Conservation (phyloP, 345 rosid species). For the Raphanus sativus region DNA sequence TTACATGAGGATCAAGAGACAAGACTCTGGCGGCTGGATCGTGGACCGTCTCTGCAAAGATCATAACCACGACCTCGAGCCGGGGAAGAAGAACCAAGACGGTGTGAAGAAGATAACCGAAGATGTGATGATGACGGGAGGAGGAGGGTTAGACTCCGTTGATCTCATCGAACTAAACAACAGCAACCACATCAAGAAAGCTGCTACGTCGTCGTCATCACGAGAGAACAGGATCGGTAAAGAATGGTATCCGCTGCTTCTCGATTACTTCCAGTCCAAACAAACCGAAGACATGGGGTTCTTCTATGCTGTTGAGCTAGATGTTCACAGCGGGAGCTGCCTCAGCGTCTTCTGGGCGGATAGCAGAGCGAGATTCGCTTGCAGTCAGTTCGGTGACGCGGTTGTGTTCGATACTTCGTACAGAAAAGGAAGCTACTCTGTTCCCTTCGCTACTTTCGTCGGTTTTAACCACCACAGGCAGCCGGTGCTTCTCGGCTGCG, state of each 20-base stretch:
- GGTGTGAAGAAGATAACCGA: conserved; percentile 61
- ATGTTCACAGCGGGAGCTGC: conserved; percentile 53
- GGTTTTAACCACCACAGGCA: conserved; percentile 91
- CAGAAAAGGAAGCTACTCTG: conserved; percentile 53
- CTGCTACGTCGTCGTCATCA: not conserved
- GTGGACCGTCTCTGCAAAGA: conserved; percentile 76
- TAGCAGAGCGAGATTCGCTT: conserved; percentile 80
- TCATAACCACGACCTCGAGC: conserved; percentile 77
- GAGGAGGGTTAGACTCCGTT: conserved; percentile 48
- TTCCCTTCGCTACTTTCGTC: conserved; percentile 78
- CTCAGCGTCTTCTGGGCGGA: conserved; percentile 88
- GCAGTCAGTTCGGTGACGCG: conserved; percentile 84
- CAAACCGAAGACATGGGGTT: conserved; percentile 88
- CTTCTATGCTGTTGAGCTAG: conserved; percentile 69
- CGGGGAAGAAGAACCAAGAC: conserved; percentile 38
- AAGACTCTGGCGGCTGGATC: conserved; percentile 76
- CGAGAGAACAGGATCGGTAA: conserved; percentile 59
- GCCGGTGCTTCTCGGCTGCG: conserved; percentile 89
- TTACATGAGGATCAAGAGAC: conserved; percentile 88
- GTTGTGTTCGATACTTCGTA: conserved; percentile 75
- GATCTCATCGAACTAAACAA: conserved; percentile 46
- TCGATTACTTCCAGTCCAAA: conserved; percentile 67
- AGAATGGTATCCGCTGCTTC: conserved; percentile 72
- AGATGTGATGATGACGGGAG: conserved; percentile 46
- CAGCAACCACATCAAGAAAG: conserved; percentile 34